Conservation (phyloP, 1,284 basidiomycete genomes). For the Hemileia vastatrix region DNA sequence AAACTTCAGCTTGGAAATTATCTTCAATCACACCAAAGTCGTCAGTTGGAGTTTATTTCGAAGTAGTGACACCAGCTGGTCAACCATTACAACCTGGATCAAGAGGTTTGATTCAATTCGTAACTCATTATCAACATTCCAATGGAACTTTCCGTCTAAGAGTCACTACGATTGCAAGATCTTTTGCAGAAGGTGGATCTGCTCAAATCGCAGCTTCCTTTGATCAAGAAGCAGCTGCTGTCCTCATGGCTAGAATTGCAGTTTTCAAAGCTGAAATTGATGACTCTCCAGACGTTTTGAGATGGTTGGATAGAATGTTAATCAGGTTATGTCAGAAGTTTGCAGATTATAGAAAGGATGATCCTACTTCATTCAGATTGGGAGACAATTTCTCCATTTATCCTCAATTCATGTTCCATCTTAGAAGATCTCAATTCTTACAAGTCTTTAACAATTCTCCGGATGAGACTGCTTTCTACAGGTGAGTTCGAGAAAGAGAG, state of each 20-base stretch:
- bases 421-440: constrained; percentile 42
- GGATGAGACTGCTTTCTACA: constrained; percentile 44
- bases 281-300: constrained; percentile 43
- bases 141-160: constrained; percentile 41
- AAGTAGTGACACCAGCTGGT: constrained; percentile 42
- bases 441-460: constrained; percentile 46
- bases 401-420: constrained; percentile 46
- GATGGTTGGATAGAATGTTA: constrained; percentile 45
- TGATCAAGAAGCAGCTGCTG: constrained; percentile 44
- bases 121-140: constrained; percentile 44
- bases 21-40: constrained; percentile 41
- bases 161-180: constrained; percentile 43
- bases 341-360: constrained; percentile 44
- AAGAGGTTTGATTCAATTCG: constrained; percentile 43
- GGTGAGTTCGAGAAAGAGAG: constrained; percentile 7
- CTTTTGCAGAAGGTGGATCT: constrained; percentile 43
- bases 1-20: constrained; percentile 43
- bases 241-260: constrained; percentile 44
- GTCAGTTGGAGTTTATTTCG: constrained; percentile 42
- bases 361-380: constrained; percentile 42
- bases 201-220: constrained; percentile 41
- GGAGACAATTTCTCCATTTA: constrained; percentile 43
- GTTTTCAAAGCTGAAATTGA: constrained; percentile 46
- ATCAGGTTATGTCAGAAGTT: constrained; percentile 45
- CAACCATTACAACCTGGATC: constrained; percentile 42